phyloP scores from a whole-genome alignment of 1,139 yeast genomes.

The Sugiyamaella grinbergsii region DNA sequence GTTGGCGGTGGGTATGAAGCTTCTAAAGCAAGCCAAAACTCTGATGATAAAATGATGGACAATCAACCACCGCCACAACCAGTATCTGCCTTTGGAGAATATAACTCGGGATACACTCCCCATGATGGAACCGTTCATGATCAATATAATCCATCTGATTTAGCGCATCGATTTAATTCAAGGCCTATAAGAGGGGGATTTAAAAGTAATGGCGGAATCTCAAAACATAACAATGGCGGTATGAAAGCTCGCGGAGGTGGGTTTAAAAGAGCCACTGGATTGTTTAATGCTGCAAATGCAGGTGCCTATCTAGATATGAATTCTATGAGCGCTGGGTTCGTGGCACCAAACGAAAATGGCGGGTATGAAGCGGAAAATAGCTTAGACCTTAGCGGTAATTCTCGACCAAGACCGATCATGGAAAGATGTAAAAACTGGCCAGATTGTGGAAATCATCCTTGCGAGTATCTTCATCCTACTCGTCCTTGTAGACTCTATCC shows the following conservation, averaged over 20 bases:
- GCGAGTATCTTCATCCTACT: slow-evolving; percentile 79
- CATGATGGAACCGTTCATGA: slow-evolving; percentile 9
- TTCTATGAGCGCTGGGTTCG: slow-evolving; percentile 7
- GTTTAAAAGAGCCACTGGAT: background rate
- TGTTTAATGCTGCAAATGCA: background rate
- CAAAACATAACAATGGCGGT: background rate
- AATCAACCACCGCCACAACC: slow-evolving; percentile 20
- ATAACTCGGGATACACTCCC: slow-evolving; percentile 25
- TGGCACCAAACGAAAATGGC: background rate
- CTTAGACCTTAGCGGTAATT: slow-evolving; percentile 1
- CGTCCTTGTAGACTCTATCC: slow-evolving; percentile 75
- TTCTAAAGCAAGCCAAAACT: slow-evolving; percentile 6
- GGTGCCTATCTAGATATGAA: background rate
- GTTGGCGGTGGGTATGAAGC: slow-evolving; percentile 25
- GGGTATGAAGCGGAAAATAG: slow-evolving; percentile 12
- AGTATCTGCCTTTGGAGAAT: slow-evolving; percentile 7
- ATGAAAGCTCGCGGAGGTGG: slow-evolving; percentile 8
- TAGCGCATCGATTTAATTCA: background rate
- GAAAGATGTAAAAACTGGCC: slow-evolving; percentile 77
- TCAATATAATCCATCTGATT: background rate
- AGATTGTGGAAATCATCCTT: slow-evolving; percentile 63
- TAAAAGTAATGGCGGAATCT: slow-evolving; percentile 1
- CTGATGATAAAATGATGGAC: background rate
- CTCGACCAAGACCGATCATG: slow-evolving; percentile 4
- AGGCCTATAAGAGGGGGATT: slow-evolving; percentile 5